phyloP scores from a whole-genome alignment of 2,329 filamentous ascomycete species.

The Akanthomyces dipterigenus region DNA sequence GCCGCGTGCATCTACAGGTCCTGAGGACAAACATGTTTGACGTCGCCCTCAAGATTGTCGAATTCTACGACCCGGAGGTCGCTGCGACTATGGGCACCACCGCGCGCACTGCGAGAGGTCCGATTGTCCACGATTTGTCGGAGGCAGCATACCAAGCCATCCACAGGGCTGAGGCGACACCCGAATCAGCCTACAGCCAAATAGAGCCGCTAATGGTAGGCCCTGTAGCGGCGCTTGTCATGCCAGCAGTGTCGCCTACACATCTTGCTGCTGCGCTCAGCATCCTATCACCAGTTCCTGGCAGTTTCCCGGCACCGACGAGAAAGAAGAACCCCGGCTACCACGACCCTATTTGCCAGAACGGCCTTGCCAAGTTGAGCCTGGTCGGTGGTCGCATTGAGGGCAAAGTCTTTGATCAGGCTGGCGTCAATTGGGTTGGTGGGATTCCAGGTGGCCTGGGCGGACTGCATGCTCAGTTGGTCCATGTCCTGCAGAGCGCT shows the following conservation, averaged over 20 bases:
- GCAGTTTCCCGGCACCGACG: conserved; percentile 70
- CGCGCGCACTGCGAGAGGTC: conserved; percentile 24
- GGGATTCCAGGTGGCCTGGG: conserved; percentile 76
- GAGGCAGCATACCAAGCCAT: conserved; percentile 44
- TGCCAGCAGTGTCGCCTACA: conserved; percentile 76
- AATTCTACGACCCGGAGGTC: conserved; percentile 61
- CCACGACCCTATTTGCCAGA: conserved; percentile 72
- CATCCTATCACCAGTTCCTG: conserved; percentile 65
- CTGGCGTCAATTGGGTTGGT: conserved; percentile 59
- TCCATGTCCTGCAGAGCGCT: conserved; percentile 71
- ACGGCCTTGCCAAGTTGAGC: conserved; percentile 77
- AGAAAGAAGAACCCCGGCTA: conserved; percentile 72
- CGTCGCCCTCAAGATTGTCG: conserved; percentile 75
- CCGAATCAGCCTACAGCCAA: conserved; percentile 42
- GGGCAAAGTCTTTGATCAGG: conserved; percentile 72
- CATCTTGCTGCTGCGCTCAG: conserved; percentile 77
- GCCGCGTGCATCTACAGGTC: conserved; percentile 68
- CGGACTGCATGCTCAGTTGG: conserved; percentile 73
- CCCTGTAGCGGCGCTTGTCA: conserved; percentile 70
- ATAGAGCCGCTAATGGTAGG: conserved; percentile 75
- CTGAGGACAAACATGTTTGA: conserved; percentile 86
- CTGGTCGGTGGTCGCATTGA: conserved; percentile 83
- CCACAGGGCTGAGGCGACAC: conserved; percentile 28
- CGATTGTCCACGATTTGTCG: conserved; percentile 47
- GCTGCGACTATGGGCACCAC: conserved; percentile 27